Conservation (phyloP, 192 early-diverging fungal species). For the Linnemannia zychae region DNA sequence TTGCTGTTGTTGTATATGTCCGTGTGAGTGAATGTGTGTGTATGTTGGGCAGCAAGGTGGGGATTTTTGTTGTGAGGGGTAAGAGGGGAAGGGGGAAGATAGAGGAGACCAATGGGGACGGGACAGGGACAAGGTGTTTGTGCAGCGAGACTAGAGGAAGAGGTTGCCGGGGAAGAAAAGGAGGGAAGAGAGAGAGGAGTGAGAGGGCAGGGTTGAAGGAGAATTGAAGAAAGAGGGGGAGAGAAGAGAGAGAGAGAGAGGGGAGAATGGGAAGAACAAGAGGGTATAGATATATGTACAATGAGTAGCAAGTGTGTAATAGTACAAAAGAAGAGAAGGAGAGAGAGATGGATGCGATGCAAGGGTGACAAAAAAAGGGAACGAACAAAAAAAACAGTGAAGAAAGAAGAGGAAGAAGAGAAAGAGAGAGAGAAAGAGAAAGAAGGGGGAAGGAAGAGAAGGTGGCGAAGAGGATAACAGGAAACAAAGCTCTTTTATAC, state of each 20-base stretch:
- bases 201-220: background rate
- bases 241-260: background rate
- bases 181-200: no score
- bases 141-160: background rate
- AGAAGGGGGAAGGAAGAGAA: no score
- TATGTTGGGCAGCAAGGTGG: conserved; percentile 6
- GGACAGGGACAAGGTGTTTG: background rate
- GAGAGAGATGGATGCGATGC: no score
- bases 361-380: background rate
- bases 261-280: background rate
- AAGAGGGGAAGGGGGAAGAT: background rate
- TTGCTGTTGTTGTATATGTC: background rate
- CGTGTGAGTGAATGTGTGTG: background rate
- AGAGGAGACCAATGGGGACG: background rate
- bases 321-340: background rate
- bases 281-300: background rate
- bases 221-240: background rate
- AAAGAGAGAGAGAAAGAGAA: background rate
- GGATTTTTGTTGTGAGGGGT: background rate
- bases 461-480: no score
- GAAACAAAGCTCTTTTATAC: background rate
- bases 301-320: background rate
- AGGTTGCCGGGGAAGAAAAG: conserved; percentile 2
- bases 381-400: background rate
- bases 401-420: background rate